Conservation (phyloP, 192 early-diverging fungal species). For the Linderina pennispora region DNA sequence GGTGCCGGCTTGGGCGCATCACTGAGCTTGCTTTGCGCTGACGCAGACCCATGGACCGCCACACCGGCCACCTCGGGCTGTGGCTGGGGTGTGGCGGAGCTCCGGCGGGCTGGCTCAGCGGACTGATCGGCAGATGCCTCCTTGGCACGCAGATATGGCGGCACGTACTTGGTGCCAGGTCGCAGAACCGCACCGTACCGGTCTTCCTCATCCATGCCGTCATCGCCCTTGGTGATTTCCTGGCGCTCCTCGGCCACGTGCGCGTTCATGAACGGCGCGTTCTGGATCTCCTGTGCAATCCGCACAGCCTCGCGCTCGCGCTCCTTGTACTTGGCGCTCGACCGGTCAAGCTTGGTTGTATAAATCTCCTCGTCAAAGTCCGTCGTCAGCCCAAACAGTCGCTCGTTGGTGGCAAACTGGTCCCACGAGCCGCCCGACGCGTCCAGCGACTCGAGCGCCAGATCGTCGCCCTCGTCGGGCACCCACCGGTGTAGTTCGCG, state of each 20-base stretch:
- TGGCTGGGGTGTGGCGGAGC: not conserved
- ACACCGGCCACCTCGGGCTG: not conserved
- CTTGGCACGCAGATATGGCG: slow-evolving; percentile 67
- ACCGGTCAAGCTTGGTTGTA: slow-evolving; percentile 86
- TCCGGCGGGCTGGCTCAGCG: not conserved
- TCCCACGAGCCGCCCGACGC: slow-evolving; percentile 63
- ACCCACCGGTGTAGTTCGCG: slow-evolving; percentile 86
- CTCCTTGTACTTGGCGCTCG: slow-evolving; percentile 75
- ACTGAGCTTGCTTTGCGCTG: not conserved
- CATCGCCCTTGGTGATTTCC: slow-evolving; percentile 49
- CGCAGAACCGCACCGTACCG: slow-evolving; percentile 77
- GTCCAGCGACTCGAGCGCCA: slow-evolving; percentile 20
- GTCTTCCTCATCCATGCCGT: slow-evolving; percentile 85
- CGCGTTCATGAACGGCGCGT: slow-evolving; percentile 61
- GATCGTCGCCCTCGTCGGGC: slow-evolving; percentile 54
- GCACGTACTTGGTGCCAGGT: slow-evolving; percentile 76
- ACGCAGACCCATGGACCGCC: too few species aligned
- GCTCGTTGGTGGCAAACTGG: slow-evolving; percentile 93
- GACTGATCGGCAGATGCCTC: slow-evolving; percentile 7
- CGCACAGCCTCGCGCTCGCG: slow-evolving; percentile 83
- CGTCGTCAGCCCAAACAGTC: slow-evolving; percentile 89
- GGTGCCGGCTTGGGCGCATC: slow-evolving; percentile 1
- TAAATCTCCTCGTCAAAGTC: slow-evolving; percentile 97
- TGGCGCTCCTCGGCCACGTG: slow-evolving; percentile 93
- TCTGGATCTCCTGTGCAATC: slow-evolving; percentile 87